Percentiles rank a stretch among this genome's conserved stretches.
These are phyloP conservation scores for Prunus padus DNA, from an alignment of 306 rosid species.

Conservation along the genomic window DNA sequence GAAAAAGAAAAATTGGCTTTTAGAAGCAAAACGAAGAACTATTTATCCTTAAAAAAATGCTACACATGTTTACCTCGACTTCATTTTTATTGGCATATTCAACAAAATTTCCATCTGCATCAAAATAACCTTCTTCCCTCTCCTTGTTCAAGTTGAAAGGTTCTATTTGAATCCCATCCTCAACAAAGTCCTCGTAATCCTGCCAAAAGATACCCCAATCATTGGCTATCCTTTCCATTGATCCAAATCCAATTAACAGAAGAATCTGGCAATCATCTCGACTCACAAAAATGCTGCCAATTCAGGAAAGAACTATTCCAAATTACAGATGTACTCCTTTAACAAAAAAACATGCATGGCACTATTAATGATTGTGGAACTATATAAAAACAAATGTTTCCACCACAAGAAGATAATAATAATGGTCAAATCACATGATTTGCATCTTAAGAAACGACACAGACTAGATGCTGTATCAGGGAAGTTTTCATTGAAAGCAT, in stretches of 20 bases:
- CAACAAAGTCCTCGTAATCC: constrained; percentile 50
- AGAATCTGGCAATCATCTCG: constrained; percentile 35
- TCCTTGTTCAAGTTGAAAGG: constrained; percentile 85
- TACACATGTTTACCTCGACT: constrained; percentile 19
- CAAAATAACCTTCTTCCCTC: constrained; percentile 96
- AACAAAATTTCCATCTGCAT: constrained; percentile 71
- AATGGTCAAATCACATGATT: not conserved
- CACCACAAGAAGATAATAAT: not conserved
- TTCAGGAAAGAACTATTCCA: constrained; percentile 23
- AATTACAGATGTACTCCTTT: constrained; percentile 9
- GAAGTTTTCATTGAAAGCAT: too few relatives aligned
- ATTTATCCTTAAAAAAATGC: constrained; percentile 34
- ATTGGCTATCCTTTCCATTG: constrained; percentile 41
- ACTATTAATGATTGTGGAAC: not conserved
- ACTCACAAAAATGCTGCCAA: constrained; percentile 23
- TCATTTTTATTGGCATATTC: constrained; percentile 71
- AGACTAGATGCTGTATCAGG: not conserved
- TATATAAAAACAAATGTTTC: not conserved
- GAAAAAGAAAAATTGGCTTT: not conserved
- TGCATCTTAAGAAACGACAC: not conserved
- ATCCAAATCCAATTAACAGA: constrained; percentile 27
- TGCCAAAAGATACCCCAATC: constrained; percentile 46
- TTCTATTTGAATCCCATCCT: constrained; percentile 80
- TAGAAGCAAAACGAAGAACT: too few relatives aligned
- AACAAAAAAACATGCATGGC: not conserved